Evolutionary conservation across 345 rosid genomes (phyloP), one percentile per base, ranked within the genome.

Genomic region (Corchorus olitorius): DNA sequence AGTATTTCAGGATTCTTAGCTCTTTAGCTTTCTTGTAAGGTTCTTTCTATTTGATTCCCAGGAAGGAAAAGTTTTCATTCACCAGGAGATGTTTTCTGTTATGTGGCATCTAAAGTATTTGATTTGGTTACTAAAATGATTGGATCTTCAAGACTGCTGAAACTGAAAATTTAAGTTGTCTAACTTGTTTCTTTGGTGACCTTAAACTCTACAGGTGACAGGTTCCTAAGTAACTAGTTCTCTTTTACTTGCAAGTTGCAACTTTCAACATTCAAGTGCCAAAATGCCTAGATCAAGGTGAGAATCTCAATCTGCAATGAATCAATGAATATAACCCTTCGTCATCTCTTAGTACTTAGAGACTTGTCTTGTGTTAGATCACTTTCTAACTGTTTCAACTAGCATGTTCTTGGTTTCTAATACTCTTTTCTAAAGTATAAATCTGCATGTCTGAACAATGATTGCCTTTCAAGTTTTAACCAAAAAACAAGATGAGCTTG

Each of bases 201-300:
- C 4, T 68, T 55, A n/a, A 63, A 15, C 41, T 78, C 66, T 49
- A 74, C 86, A 87, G 83, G 80, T 73, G 19, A 46, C 74, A 75
- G 48, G 75, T 34, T 82, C 69, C 62, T 74, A 15, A 67, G 37
- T 63, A 39, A 37, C 65, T 20, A 46, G 53, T 75, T 55, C 67
- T 70, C 49, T 66, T 78, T 41, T 13, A 4, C 15, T 73, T 46
- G 60, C 72, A 48, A 4, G 9, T 73, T 46, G 60, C 72, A 48
- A 58, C 59, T 34, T 49, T 17, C 43, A 33, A 12, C 73, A 52
- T 73, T 65, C 62, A 46, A 37, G 61, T 35, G 66, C 59, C 46
- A 79, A 85, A 65, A 93, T 93, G 99, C 94, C 92, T 37, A 87
- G 92, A 85, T 88, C 94, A 81, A 93, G 97, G 98, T 95, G 66